Conservation (phyloP, 331 rosid species). For the Quercus lobata region DNA sequence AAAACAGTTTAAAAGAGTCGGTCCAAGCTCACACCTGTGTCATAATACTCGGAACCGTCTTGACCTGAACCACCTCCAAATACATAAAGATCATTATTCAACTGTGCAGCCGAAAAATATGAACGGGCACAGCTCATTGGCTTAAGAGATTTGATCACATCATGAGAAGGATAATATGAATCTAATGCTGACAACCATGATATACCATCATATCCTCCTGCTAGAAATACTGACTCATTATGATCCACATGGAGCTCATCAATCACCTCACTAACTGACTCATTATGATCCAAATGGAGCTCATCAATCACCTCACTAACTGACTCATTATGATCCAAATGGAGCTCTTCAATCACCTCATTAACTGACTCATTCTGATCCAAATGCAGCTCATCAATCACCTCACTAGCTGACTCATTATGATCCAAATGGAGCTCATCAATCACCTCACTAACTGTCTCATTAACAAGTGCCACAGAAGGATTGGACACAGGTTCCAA, state of each 20-base stretch:
- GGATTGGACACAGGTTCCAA: conserved; percentile 28
- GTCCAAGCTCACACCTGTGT: conserved; percentile 35
- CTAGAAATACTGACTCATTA: conserved; percentile 52
- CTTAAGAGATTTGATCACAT: conserved; percentile 38
- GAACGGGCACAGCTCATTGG: conserved; percentile 42
- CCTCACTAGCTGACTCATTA: too few relatives aligned
- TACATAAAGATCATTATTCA: conserved; percentile 48
- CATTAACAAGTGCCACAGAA: conserved; percentile 1
- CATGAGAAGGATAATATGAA: conserved; percentile 46
- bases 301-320: neutral
- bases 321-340: too few relatives aligned
- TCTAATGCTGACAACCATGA: conserved; percentile 46
- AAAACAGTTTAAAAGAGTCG: conserved; percentile 2
- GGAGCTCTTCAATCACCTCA: too few relatives aligned
- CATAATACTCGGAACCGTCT: conserved; percentile 37
- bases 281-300: conserved; percentile 28
- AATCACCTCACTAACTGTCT: too few relatives aligned
- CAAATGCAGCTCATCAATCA: too few relatives aligned
- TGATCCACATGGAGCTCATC: conserved; percentile 34
- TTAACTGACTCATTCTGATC: too few relatives aligned
- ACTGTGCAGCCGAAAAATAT: conserved; percentile 38
- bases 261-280: too few relatives aligned
- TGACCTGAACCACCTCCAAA: conserved; percentile 32
- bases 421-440: too few relatives aligned
- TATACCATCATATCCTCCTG: conserved; percentile 72